Evolutionary conservation across 2,329 filamentous ascomycete genomes (phyloP).

Genomic region (Colletotrichum sp.): DNA sequence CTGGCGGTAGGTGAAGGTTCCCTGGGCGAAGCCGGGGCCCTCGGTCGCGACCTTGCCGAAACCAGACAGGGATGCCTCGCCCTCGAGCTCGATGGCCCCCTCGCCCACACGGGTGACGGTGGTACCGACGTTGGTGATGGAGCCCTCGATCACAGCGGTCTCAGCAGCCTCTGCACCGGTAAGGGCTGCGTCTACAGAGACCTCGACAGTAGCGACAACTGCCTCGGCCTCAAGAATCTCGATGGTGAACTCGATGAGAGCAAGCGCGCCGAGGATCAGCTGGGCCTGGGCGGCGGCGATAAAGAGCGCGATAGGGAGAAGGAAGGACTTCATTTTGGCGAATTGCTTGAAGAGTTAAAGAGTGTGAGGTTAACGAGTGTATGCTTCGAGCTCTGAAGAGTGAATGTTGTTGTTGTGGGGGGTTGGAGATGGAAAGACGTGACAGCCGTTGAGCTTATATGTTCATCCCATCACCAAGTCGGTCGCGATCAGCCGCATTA

Average conservation of each 20-base stretch:
- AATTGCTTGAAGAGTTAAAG: rapidly evolving
- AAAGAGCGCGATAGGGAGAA: background rate
- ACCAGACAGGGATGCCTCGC: background rate
- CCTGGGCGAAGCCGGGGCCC: background rate
- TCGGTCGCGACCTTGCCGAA: background rate
- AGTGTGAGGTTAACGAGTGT: background rate
- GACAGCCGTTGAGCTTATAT: background rate
- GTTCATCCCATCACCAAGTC: background rate
- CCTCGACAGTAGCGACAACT: background rate
- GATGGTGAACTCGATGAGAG: background rate
- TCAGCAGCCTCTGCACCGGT: background rate
- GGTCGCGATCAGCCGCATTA: background rate
- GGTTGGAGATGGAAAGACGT: background rate
- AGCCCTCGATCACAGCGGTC: background rate
- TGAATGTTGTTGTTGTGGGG: background rate
- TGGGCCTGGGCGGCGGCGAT: background rate
- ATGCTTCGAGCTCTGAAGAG: background rate
- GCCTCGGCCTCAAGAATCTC: background rate
- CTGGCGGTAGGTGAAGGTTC: background rate
- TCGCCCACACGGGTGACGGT: background rate
- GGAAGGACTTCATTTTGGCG: background rate
- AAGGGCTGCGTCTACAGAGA: background rate
- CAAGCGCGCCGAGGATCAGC: background rate
- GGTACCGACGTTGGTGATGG: background rate
- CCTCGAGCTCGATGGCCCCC: background rate